These are phyloP conservation scores for Pascua guehoae DNA, from an alignment of 1,284 basidiomycete genomes.

Conservation along the genomic window DNA sequence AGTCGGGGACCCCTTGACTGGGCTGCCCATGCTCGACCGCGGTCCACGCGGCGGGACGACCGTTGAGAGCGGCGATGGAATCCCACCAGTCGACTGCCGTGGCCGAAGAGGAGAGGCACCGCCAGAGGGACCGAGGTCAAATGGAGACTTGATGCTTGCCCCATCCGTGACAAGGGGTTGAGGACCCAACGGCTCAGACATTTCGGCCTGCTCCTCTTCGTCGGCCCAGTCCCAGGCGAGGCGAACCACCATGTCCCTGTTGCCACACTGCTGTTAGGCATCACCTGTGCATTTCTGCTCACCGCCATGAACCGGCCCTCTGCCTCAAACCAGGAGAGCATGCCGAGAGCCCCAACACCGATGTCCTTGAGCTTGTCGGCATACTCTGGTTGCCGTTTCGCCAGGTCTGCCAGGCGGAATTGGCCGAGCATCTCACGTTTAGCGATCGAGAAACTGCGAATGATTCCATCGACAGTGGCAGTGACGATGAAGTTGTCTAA, in stretches of 20 bases:
- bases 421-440: constrained; percentile 84
- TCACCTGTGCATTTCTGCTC: constrained; percentile 22
- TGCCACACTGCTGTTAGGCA: constrained; percentile 64
- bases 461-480: constrained; percentile 86
- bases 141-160: too few relatives aligned
- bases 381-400: constrained; percentile 60
- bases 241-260: constrained; percentile 79
- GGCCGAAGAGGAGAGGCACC: too few relatives aligned
- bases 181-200: not conserved
- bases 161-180: too few relatives aligned
- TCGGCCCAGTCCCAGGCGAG: constrained; percentile 75
- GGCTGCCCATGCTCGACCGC: too few relatives aligned
- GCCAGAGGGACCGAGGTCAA: too few relatives aligned
- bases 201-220: constrained; percentile 13
- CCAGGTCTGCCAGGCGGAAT: constrained; percentile 77
- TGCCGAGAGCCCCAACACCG: constrained; percentile 49
- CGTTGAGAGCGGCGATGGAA: too few relatives aligned
- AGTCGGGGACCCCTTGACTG: too few relatives aligned
- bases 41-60: too few relatives aligned
- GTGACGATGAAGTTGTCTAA: constrained; percentile 69
- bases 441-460: constrained; percentile 84
- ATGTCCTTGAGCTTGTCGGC: constrained; percentile 63
- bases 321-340: constrained; percentile 75
- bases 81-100: too few relatives aligned
- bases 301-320: constrained; percentile 87